Evolutionary conservation across 345 rosid genomes (phyloP), one percentile per base, ranked within the genome.

Genomic region (Laguncularia racemosa): DNA sequence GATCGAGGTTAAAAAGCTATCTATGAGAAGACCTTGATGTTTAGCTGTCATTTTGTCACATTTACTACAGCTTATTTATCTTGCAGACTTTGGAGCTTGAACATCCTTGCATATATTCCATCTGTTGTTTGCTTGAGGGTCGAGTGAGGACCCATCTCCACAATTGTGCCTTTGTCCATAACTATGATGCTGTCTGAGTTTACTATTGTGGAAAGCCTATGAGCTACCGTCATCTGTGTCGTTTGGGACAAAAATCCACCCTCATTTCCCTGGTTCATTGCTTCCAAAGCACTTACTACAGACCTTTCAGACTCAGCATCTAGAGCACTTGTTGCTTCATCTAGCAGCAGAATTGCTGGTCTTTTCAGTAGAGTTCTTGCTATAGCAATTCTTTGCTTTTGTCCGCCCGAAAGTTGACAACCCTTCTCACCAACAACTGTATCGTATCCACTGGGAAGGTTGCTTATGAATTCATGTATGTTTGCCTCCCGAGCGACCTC

Each of bases 301-400:
- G 67, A 67, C 51, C 95, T 77, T 66, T 91, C 96, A 6, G 91
- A 85, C 72, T 81, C 96, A 0, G 78, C 79, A 56, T 91, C 88
- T 11, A 91, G 83, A 5, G 98, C 98, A 40, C 86, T 85, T 15
- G 98, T 91, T 56, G 96, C 95, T 77, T 91, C 96, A 60, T 91
- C 91, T 26, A 85, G 68, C n/a, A 84, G 82, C 67, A 84, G 57
- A 20, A 84, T 77, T 14, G 76, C 73, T 5, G 84, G 87, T 55
- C 67, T 75, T 70, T 81, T 84, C 20, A 84, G 64, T 6, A 84
- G 66, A 45, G 85, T 76, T 59, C 84, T 65, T 12, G 85, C 83
- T 38, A 81, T 79, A 65, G 91, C 82, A 38, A 79, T 68, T 40
- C 87, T 70, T 64, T 84, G 85, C 75, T 84, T 84, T 59, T 84